Percentiles rank a stretch among this genome's conserved stretches.
Evolutionary conservation across 495 filamentous ascomycete species (phyloP).

Genomic region (Darksidea phi): DNA sequence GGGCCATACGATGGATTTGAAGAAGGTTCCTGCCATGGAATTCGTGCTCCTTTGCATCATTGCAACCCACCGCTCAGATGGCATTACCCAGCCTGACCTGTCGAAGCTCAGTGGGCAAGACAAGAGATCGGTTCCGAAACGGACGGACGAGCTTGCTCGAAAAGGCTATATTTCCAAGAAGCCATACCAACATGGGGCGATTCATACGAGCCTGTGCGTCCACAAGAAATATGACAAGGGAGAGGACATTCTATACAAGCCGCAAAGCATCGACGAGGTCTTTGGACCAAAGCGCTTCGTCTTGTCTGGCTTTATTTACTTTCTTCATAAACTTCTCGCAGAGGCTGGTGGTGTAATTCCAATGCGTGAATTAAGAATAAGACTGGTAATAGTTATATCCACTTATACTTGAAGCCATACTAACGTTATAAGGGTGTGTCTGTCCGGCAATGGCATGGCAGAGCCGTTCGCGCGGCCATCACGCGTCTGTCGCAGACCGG

Average conservation of each 20-base stretch:
- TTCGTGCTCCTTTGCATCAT: constrained; percentile 79
- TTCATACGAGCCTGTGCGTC: constrained; percentile 66
- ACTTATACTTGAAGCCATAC: not conserved
- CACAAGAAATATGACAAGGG: constrained; percentile 59
- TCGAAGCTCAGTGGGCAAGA: constrained; percentile 75
- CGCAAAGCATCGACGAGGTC: constrained; percentile 15
- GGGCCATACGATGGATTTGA: constrained; percentile 74
- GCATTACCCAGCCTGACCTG: constrained; percentile 79
- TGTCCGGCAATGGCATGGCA: constrained; percentile 10
- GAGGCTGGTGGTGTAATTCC: constrained; percentile 20
- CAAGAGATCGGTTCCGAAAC: constrained; percentile 79
- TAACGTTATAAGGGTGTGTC: constrained; percentile 21
- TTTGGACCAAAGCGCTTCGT: constrained; percentile 19
- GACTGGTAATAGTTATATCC: constrained; percentile 11
- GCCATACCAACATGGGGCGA: constrained; percentile 59
- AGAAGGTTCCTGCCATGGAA: constrained; percentile 63
- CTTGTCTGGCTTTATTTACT: constrained; percentile 21
- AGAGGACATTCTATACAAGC: constrained; percentile 49
- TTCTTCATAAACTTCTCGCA: constrained; percentile 27
- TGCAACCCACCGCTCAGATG: constrained; percentile 64
- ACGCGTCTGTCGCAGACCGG: constrained; percentile 65
- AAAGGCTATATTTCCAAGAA: constrained; percentile 87
- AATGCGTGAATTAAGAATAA: constrained; percentile 17
- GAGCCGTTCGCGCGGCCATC: constrained; percentile 17
- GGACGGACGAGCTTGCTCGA: constrained; percentile 69